phyloP scores from a whole-genome alignment of 202 grass and related monocot species.

The Carex arenaria region DNA sequence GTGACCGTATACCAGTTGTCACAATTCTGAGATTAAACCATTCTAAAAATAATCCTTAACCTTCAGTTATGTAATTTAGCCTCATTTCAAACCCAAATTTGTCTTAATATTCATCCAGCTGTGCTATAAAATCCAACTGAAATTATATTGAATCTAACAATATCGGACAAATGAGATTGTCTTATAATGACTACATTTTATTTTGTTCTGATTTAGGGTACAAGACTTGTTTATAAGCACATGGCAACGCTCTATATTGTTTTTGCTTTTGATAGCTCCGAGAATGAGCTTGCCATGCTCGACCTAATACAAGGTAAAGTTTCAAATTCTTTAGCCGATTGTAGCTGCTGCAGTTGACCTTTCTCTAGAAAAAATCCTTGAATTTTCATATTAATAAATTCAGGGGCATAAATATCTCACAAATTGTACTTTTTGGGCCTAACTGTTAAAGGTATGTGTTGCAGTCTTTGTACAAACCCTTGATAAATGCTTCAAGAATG shows the following conservation, averaged over 20 bases:
- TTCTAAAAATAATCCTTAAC: neutral
- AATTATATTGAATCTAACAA: neutral
- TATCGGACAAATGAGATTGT: neutral
- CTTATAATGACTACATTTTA: neutral
- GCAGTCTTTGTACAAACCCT: constrained; percentile 89
- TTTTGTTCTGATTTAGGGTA: constrained; percentile 37
- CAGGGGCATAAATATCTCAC: neutral
- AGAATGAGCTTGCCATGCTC: constrained; percentile 95
- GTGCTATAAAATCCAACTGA: neutral
- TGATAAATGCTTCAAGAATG: constrained; percentile 97
- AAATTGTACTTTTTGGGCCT: neutral
- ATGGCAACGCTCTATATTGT: constrained; percentile 85
- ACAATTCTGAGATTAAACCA: neutral
- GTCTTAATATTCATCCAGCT: neutral
- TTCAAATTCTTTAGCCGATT: constrained; percentile 8
- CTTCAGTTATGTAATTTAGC: neutral
- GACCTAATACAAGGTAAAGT: constrained; percentile 93
- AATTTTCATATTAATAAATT: constrained; percentile 1
- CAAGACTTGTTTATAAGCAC: constrained; percentile 86
- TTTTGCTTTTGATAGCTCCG: constrained; percentile 83
- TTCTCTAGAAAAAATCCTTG: neutral
- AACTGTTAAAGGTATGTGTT: constrained; percentile 20
- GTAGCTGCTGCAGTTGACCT: neutral
- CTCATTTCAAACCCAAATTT: neutral
- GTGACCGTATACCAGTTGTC: neutral